phyloP scores from a whole-genome alignment of 768 basidiomycete species.

The Cystobasidium onofrii region DNA sequence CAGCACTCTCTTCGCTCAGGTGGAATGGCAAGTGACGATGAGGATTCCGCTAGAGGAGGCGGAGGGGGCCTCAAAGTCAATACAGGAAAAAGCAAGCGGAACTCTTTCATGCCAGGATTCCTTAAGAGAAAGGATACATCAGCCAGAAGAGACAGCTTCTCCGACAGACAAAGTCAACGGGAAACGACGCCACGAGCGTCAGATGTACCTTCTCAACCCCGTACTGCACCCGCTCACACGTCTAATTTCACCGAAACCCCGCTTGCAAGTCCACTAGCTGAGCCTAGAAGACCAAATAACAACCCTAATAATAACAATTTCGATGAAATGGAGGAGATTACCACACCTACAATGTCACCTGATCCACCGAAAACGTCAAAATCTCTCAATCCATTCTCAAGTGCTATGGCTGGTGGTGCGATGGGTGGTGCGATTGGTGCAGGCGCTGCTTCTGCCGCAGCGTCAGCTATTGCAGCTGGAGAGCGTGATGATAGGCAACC shows the following conservation, averaged over 20 bases:
- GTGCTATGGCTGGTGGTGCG: neutral
- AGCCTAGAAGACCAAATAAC: neutral
- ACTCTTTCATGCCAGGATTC: constrained; percentile 20
- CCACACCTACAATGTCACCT: neutral
- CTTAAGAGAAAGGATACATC: neutral
- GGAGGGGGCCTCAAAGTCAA: neutral
- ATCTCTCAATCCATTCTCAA: neutral
- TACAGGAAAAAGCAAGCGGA: constrained; percentile 5
- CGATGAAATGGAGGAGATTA: constrained; percentile 3
- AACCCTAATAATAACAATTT: neutral
- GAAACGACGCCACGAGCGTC: constrained; percentile 34
- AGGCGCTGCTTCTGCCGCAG: neutral
- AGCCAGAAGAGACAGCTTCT: constrained; percentile 4
- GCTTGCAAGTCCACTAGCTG: neutral
- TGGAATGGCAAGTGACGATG: constrained; percentile 1
- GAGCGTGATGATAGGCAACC: neutral
- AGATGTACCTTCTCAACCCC: constrained; percentile 14
- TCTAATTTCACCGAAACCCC: constrained; percentile 32
- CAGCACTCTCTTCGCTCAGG: constrained; percentile 4
- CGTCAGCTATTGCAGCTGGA: neutral
- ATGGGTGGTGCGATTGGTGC: neutral
- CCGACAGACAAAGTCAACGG: neutral
- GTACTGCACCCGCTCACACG: constrained; percentile 34
- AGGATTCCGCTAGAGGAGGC: neutral
- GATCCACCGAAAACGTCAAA: neutral